Evolutionary conservation across 306 rosid species (phyloP), one percentile per base, ranked within the genome.

Genomic region (Canavalia ensiformis): DNA sequence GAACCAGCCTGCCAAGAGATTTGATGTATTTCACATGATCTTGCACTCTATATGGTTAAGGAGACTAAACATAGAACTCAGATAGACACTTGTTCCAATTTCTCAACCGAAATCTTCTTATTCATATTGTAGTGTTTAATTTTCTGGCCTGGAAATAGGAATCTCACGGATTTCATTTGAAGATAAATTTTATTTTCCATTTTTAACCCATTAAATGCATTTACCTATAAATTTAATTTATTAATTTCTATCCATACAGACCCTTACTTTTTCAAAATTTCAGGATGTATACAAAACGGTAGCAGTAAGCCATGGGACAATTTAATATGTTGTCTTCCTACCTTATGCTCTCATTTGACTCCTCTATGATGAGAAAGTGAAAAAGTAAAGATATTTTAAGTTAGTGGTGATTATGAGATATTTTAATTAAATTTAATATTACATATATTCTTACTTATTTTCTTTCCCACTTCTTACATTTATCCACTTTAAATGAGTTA

Each of bases 1-100:
- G 75, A 92, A 90, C 77, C 83, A 81, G 9, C 92, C 90, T 0
- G 86, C 94, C 6, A 56, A 87, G 89, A 92, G 88, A 60, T 90
- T 83, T 52, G 94, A 92, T 76, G 91, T 81, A 18, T 89, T 92
- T 79, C 97, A 89, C 75, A 90, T 90, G 97, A 78, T 90, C 72
- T 50, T 90, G 69, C 94, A 90, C 70, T 92, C 97, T 41, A 57
- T 90, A 52, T 92, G 94, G 94, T 85, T 89, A 3, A 82, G 94
- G 84, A 92, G 94, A 80, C 62, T 90, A 37, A 89, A 90, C 66
- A 50, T 92, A 5, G 68, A 76, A 64, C 82, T 87, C 51, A 56
- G 49, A 37, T 86, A 84, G 79, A 68, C 7, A 68, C 7, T 18
- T 10, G 44, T 8, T 35, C 4, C 69, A 10, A 10, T 68, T 42